Conservation (phyloP, 495 filamentous ascomycete species). For the Aspergillus biplanus region DNA sequence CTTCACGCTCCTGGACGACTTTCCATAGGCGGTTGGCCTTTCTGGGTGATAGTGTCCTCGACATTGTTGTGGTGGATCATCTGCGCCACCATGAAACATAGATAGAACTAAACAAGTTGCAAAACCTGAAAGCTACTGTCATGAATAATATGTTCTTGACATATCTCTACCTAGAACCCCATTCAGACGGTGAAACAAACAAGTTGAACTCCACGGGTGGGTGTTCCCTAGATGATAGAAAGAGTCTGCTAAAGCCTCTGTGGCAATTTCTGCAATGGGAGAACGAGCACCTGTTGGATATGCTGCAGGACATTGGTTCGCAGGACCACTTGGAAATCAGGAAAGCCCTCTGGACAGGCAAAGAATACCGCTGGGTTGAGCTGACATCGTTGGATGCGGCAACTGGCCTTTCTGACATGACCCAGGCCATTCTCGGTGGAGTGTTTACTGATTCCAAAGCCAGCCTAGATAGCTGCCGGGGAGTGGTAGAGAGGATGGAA, state of each 20-base stretch:
- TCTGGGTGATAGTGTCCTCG: neutral
- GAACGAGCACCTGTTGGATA: neutral
- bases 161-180: neutral
- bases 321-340: neutral
- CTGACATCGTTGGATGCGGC: neutral
- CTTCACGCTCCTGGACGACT: neutral
- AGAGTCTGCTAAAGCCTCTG: neutral
- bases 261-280: neutral
- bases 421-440: neutral
- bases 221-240: neutral
- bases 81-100: neutral
- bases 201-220: neutral
- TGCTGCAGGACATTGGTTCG: neutral
- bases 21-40: neutral
- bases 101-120: neutral
- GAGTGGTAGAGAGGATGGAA: neutral
- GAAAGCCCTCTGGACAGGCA: neutral
- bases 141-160: neutral
- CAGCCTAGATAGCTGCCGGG: neutral
- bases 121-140: neutral
- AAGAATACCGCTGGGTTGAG: neutral
- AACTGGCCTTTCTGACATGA: neutral
- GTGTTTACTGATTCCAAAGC: neutral
- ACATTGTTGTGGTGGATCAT: neutral
- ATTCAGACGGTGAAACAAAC: neutral